phyloP scores from a whole-genome alignment of 2,329 filamentous ascomycete species.

The Ceratocystis destructans region DNA sequence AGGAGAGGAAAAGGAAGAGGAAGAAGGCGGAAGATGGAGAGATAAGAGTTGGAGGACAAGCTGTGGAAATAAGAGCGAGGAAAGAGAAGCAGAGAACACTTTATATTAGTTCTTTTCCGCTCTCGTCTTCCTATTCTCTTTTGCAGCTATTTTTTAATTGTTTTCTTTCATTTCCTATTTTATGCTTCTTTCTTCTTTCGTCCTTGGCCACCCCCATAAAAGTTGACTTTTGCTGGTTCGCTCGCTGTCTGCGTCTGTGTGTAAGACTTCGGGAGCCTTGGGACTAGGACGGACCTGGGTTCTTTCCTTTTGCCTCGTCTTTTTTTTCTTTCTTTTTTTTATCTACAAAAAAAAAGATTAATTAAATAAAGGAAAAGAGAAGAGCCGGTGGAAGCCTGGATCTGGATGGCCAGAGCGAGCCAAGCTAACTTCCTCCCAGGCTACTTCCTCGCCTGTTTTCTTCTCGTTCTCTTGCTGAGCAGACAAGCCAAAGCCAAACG shows the following conservation, averaged over 20 bases:
- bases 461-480: not conserved
- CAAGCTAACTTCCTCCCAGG: not conserved
- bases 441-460: not conserved
- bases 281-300: constrained; percentile 7
- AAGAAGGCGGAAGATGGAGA: not conserved
- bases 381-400: constrained; percentile 1
- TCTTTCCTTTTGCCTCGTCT: not conserved
- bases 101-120: not conserved
- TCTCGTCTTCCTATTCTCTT: not conserved
- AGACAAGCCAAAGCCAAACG: not conserved
- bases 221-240: not conserved
- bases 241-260: constrained; percentile 9
- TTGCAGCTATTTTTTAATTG: not conserved
- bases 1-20: not conserved
- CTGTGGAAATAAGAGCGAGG: not conserved
- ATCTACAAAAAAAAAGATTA: not conserved
- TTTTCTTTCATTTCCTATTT: not conserved
- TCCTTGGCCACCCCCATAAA: not conserved
- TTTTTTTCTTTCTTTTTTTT: not conserved
- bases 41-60: not conserved
- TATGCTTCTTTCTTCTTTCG: not conserved
- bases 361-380: not conserved
- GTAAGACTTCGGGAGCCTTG: constrained; percentile 9
- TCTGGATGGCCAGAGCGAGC: not conserved
- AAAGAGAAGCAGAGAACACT: not conserved